Evolutionary conservation across 1,284 basidiomycete genomes (phyloP).

Genomic region (Vanrija pseudolonga): DNA sequence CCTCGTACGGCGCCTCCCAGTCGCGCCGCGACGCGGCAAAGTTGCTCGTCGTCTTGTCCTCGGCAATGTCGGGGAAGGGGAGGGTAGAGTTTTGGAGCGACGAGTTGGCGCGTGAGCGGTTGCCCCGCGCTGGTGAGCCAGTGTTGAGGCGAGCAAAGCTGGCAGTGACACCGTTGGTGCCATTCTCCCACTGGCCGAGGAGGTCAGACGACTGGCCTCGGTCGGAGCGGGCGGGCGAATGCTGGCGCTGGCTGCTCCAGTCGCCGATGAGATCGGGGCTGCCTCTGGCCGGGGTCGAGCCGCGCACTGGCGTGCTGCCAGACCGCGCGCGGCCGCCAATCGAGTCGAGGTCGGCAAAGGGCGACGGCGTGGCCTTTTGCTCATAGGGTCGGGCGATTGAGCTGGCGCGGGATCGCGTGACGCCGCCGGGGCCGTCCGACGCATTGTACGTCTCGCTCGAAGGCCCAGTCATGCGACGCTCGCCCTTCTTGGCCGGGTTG

Average conservation of each 20-base stretch:
- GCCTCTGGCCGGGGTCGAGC: neutral
- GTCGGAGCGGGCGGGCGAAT: neutral
- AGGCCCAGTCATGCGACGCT: conserved; percentile 15
- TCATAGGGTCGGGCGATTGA: conserved; percentile 22
- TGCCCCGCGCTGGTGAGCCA: neutral
- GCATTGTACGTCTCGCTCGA: conserved; percentile 42
- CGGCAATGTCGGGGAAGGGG: conserved; percentile 12
- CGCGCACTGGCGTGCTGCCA: neutral
- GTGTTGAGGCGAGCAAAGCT: conserved; percentile 23
- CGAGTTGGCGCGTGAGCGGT: neutral
- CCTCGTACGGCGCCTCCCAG: conserved; percentile 6
- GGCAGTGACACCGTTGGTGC: conserved; percentile 32
- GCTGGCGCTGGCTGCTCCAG: neutral
- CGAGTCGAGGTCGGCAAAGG: conserved; percentile 10
- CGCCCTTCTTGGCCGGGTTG: conserved; percentile 1
- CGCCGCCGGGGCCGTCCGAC: conserved; percentile 4
- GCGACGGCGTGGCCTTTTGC: conserved; percentile 16
- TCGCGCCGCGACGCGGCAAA: conserved; percentile 6
- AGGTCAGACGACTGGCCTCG: conserved; percentile 19
- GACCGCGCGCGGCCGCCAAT: conserved; percentile 1
- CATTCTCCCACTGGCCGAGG: conserved; percentile 34
- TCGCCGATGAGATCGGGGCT: neutral
- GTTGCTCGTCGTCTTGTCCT: conserved; percentile 11
- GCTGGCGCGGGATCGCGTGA: conserved; percentile 18
- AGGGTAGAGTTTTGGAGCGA: neutral